Evolutionary conservation across 108 stramenopile species (phyloP).

Genomic region (Cyclotella sp.): DNA sequence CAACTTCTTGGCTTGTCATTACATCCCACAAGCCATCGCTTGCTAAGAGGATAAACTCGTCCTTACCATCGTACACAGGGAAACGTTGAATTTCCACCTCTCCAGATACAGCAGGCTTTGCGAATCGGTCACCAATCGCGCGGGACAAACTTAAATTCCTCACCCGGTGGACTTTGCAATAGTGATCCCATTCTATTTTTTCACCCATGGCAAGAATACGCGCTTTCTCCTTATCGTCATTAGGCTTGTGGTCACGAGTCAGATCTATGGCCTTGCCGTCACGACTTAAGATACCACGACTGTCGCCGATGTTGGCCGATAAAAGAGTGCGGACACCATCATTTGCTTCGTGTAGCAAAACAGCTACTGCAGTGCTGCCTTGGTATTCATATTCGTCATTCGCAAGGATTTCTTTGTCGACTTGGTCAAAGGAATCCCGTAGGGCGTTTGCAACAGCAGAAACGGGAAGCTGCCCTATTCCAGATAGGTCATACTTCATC

Average conservation of each 20-base stretch:
- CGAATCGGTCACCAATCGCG: slow-evolving; percentile 78
- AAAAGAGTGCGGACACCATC: slow-evolving; percentile 79
- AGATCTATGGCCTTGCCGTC: slow-evolving; percentile 73
- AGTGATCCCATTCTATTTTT: slow-evolving; percentile 63
- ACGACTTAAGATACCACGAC: slow-evolving; percentile 87
- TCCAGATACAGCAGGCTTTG: slow-evolving; percentile 74
- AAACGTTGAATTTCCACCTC: slow-evolving; percentile 75
- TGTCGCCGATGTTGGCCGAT: slow-evolving; percentile 97
- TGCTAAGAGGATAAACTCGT: slow-evolving; percentile 70
- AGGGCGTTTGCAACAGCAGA: slow-evolving; percentile 68
- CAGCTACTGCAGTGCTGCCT: slow-evolving; percentile 95
- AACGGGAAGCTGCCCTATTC: slow-evolving; percentile 54
- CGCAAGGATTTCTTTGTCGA: slow-evolving; percentile 70
- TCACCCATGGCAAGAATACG: slow-evolving; percentile 73
- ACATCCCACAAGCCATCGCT: slow-evolving; percentile 98
- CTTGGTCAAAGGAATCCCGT: slow-evolving; percentile 62
- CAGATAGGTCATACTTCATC: slow-evolving; percentile 36
- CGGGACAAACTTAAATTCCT: slow-evolving; percentile 84
- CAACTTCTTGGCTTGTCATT: slow-evolving; percentile 95
- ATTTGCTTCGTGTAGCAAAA: slow-evolving; percentile 73
- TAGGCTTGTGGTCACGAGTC: slow-evolving; percentile 82
- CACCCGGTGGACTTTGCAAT: slow-evolving; percentile 61
- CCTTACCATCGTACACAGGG: slow-evolving; percentile 49
- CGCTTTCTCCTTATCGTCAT: slow-evolving; percentile 60
- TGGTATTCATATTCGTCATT: slow-evolving; percentile 72